Evolutionary conservation across 1,284 basidiomycete species (phyloP).

Genomic region (Tremellales sp.): DNA sequence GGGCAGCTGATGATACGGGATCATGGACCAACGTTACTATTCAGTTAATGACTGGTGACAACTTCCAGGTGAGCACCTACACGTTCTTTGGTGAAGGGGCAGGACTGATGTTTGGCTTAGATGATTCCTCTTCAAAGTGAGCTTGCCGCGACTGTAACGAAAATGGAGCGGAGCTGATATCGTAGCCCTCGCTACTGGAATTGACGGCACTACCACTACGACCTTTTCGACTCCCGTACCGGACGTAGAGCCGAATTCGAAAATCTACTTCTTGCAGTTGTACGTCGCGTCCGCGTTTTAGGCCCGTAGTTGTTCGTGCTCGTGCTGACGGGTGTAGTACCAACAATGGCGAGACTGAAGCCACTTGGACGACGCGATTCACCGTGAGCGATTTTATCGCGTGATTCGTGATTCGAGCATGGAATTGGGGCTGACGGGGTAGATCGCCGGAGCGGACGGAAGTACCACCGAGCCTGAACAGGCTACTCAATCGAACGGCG

Average conservation of each 20-base stretch:
- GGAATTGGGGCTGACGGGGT: not conserved
- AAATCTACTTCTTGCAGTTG: slow-evolving; percentile 51
- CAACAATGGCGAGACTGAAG: slow-evolving; percentile 24
- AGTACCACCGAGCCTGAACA: slow-evolving; percentile 36
- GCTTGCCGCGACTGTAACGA: not conserved
- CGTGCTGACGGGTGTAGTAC: slow-evolving; percentile 19
- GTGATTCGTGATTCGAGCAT: not conserved
- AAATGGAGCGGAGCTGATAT: not conserved
- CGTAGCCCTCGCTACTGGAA: slow-evolving; percentile 30
- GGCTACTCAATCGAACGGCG: slow-evolving; percentile 30
- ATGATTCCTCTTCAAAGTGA: slow-evolving; percentile 28
- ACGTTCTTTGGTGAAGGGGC: no score
- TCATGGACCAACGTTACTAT: slow-evolving; percentile 46
- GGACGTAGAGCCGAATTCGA: slow-evolving; percentile 45
- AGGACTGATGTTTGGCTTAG: slow-evolving; percentile 3
- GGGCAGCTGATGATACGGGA: slow-evolving; percentile 45
- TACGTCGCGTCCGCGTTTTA: slow-evolving; percentile 12
- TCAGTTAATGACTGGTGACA: slow-evolving; percentile 46
- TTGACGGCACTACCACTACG: slow-evolving; percentile 37
- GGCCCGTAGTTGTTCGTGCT: not conserved
- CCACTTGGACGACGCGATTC: slow-evolving; percentile 48
- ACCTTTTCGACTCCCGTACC: slow-evolving; percentile 30
- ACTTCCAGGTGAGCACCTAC: slow-evolving; percentile 24
- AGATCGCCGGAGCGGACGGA: slow-evolving; percentile 45
- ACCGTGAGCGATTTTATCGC: slow-evolving; percentile 27